A percentile compares a stretch with the other conserved stretches of the same genome.
Conservation (phyloP, 2,329 filamentous ascomycete species). For the Didymella arachidicola region DNA sequence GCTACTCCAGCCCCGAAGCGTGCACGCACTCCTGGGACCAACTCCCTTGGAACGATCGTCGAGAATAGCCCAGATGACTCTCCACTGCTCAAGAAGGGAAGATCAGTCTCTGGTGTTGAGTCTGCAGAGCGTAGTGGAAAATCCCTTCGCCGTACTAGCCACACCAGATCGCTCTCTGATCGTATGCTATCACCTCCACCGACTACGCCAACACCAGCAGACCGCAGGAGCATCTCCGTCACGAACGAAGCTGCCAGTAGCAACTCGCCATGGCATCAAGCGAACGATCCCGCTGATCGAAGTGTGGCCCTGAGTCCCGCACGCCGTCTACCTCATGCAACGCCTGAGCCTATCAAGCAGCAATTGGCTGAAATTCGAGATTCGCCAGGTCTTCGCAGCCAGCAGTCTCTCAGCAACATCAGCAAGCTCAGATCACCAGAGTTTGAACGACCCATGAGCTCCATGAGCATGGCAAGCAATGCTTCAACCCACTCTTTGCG, state of each 20-base stretch:
- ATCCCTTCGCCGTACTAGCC: conserved; percentile 44
- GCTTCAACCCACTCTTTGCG: conserved; percentile 74
- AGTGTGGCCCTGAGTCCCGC: conserved; percentile 48
- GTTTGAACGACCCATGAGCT: conserved; percentile 68
- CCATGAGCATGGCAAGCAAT: conserved; percentile 56
- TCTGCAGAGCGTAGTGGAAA: conserved; percentile 55
- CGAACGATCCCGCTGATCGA: conserved; percentile 56
- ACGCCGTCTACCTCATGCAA: conserved; percentile 48
- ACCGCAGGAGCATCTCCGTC: conserved; percentile 35
- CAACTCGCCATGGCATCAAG: conserved; percentile 53
- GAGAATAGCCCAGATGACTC: conserved; percentile 58
- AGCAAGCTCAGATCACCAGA: conserved; percentile 53
- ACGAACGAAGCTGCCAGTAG: conserved; percentile 36
- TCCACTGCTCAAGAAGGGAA: conserved; percentile 52
- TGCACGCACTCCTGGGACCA: conserved; percentile 39
- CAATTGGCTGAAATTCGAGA: conserved; percentile 43
- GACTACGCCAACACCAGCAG: conserved; percentile 40
- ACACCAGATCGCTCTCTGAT: conserved; percentile 47
- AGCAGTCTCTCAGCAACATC: conserved; percentile 53
- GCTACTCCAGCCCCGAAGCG: conserved; percentile 38
- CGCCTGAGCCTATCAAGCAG: conserved; percentile 48
- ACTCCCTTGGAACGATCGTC: conserved; percentile 60
- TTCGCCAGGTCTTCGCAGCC: conserved; percentile 54
- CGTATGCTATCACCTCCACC: conserved; percentile 41
- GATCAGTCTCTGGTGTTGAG: conserved; percentile 53